Conservation (phyloP, 306 rosid genomes). For the Fagus sylvatica region DNA sequence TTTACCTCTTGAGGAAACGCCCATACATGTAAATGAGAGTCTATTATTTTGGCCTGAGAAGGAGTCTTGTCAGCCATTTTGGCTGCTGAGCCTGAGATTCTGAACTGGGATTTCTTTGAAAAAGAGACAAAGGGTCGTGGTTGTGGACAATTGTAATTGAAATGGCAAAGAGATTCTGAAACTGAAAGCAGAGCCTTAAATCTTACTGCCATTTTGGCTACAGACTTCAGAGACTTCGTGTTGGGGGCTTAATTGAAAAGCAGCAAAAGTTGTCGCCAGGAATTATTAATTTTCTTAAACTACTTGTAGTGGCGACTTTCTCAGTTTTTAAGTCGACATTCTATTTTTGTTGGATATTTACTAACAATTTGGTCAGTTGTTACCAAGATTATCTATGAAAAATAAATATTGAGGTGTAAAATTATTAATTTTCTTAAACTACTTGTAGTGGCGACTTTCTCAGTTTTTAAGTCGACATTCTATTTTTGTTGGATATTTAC, state of each 20-base stretch:
- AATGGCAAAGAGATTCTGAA: not conserved
- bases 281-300: not conserved
- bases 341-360: too few relatives aligned
- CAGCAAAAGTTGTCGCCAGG: not conserved
- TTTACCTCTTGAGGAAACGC: slow-evolving; percentile 76
- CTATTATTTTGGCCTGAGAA: slow-evolving; percentile 42
- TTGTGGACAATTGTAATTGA: not conserved
- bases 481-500: too few relatives aligned
- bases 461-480: not conserved
- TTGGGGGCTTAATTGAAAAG: not conserved
- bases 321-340: not conserved
- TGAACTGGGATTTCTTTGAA: slow-evolving; percentile 21
- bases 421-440: not conserved
- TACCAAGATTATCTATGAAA: too few relatives aligned
- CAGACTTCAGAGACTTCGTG: not conserved
- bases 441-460: not conserved
- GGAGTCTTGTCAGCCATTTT: slow-evolving; percentile 35
- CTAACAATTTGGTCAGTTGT: too few relatives aligned
- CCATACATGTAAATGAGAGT: slow-evolving; percentile 94
- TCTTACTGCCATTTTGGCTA: slow-evolving; percentile 24
- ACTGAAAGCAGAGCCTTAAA: slow-evolving; percentile 20
- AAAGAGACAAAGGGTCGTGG: not conserved
- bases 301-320: not conserved
- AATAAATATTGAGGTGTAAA: not conserved
- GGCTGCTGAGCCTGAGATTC: slow-evolving; percentile 9